phyloP scores from a whole-genome alignment of 169 alveolate species.

The Eimeria acervulina region DNA sequence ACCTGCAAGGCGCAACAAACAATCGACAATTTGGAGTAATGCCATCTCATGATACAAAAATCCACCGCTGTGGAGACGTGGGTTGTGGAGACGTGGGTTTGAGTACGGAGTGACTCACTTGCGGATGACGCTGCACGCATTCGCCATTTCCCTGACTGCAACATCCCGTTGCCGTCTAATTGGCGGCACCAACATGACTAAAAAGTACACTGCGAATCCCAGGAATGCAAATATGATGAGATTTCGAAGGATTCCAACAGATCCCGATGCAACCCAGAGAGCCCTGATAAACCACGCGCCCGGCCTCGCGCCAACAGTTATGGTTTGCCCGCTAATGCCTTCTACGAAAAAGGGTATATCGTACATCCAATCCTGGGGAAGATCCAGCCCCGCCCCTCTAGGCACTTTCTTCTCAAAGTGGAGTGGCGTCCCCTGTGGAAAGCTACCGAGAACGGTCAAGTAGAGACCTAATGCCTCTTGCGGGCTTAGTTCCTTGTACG shows the following conservation, averaged over 20 bases:
- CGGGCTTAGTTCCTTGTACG: neutral
- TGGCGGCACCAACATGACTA: conserved; percentile 77
- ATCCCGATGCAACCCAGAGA: conserved; percentile 74
- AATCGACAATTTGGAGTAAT: neutral
- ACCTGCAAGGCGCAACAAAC: conserved; percentile 26
- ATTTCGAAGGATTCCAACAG: conserved; percentile 74
- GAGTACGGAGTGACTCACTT: neutral
- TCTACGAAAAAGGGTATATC: conserved; percentile 69
- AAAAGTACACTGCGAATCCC: conserved; percentile 60
- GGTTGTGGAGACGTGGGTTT: neutral
- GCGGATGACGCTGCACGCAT: conserved; percentile 72
- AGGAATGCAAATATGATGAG: conserved; percentile 66
- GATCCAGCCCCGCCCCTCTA: conserved; percentile 2
- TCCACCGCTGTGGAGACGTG: neutral
- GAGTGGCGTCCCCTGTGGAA: conserved; percentile 4
- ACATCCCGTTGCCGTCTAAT: conserved; percentile 78
- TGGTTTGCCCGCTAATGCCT: conserved; percentile 18
- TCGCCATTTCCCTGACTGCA: conserved; percentile 67
- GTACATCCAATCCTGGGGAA: conserved; percentile 66
- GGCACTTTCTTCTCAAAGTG: neutral
- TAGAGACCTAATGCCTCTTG: neutral
- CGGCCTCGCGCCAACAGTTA: conserved; percentile 51
- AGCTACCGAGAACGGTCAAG: neutral
- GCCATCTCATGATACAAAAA: neutral
- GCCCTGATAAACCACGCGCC: conserved; percentile 68